Evolutionary conservation across 495 filamentous ascomycete species (phyloP).

Genomic region (Penicillium flavigenum): DNA sequence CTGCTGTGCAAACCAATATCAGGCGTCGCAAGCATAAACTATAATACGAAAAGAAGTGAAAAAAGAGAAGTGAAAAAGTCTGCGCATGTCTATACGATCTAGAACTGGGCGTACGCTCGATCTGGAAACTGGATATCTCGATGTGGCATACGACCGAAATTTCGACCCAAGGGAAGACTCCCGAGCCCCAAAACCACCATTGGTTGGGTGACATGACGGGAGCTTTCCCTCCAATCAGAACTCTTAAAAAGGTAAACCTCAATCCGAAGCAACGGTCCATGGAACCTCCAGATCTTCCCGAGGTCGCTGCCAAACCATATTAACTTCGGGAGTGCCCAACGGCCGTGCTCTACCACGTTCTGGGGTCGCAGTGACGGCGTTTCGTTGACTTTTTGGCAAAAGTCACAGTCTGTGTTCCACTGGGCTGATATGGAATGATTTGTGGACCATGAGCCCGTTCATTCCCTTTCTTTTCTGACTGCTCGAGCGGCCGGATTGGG

Average conservation of each 20-base stretch:
- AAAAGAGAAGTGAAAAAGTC: neutral
- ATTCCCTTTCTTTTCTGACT: neutral
- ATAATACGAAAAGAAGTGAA: neutral
- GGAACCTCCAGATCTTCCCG: neutral
- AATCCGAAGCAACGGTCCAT: constrained; percentile 11
- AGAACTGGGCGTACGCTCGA: neutral
- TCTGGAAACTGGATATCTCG: neutral
- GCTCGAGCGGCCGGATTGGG: neutral
- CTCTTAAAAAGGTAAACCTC: neutral
- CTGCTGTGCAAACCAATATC: neutral
- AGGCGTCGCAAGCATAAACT: neutral
- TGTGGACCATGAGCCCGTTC: neutral
- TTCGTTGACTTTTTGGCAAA: neutral
- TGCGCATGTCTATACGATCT: neutral
- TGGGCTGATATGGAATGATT: neutral
- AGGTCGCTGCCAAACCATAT: neutral
- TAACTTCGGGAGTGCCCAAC: neutral
- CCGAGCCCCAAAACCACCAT: neutral
- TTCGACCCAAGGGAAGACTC: neutral
- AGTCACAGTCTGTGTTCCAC: neutral
- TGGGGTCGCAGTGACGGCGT: constrained; percentile 20
- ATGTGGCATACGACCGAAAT: neutral
- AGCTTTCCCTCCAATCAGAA: constrained; percentile 6
- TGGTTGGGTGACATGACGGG: constrained; percentile 1
- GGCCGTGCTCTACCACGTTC: constrained; percentile 23